phyloP scores from a whole-genome alignment of 2,329 filamentous ascomycete species.

The Cytospora chrysosperma region DNA sequence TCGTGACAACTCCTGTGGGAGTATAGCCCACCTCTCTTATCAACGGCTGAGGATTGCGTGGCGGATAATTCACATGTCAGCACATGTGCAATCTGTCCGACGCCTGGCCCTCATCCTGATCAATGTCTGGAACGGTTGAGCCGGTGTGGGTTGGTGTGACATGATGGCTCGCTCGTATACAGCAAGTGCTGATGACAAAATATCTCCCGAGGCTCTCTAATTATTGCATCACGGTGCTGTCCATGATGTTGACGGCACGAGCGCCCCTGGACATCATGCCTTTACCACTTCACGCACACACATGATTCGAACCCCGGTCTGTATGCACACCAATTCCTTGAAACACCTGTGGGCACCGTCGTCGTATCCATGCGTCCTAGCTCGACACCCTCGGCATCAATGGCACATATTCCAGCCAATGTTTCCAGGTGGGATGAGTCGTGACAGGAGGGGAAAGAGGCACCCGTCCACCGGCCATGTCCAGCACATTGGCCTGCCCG shows the following conservation, averaged over 20 bases:
- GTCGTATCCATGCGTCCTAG: background rate
- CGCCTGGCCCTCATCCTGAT: too few relatives aligned
- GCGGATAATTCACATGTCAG: background rate
- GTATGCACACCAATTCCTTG: background rate
- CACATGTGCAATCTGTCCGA: too few relatives aligned
- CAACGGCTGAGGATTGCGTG: background rate
- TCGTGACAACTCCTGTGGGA: background rate
- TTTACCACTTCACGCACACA: background rate
- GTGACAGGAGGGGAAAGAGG: background rate
- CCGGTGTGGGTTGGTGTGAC: background rate
- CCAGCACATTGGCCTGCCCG: background rate
- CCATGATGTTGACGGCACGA: too few relatives aligned
- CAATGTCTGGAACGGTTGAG: background rate
- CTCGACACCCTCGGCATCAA: background rate
- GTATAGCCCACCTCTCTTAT: background rate
- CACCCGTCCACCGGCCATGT: too few relatives aligned
- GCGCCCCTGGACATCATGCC: too few relatives aligned
- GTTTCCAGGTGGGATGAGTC: background rate
- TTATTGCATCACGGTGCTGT: too few relatives aligned
- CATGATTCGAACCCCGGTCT: background rate
- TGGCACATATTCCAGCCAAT: background rate
- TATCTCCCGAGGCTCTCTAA: too few relatives aligned
- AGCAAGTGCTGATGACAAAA: background rate
- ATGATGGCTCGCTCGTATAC: background rate
- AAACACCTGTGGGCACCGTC: background rate